Evolutionary conservation across 1,139 yeast genomes (phyloP).

Genomic region (Pneumocystis jirovecii): DNA sequence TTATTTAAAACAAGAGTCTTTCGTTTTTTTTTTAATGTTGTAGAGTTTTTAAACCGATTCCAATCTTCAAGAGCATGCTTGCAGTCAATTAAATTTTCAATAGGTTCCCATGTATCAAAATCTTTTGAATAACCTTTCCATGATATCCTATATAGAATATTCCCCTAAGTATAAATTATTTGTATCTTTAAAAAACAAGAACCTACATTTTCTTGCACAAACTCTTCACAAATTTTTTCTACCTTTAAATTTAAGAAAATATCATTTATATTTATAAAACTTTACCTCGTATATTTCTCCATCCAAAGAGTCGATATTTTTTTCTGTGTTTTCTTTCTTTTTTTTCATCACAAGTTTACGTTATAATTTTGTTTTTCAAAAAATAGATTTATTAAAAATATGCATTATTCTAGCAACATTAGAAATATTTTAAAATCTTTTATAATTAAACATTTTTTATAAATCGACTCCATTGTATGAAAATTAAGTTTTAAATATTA

Average conservation of each 20-base stretch:
- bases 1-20: not conserved
- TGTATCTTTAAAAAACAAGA: not conserved
- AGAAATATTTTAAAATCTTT: not conserved
- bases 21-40: not conserved
- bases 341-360: not conserved
- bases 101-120: not conserved
- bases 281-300: not conserved
- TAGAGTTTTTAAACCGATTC: not conserved
- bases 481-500: no score
- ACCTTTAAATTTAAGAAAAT: not conserved
- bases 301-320: not conserved
- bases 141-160: not conserved
- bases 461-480: no score
- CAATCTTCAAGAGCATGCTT: not conserved
- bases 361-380: not conserved
- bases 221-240: not conserved
- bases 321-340: not conserved
- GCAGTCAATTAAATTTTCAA: not conserved
- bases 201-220: not conserved
- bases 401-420: not conserved
- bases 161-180: not conserved
- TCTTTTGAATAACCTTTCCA: not conserved
- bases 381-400: not conserved
- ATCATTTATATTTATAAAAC: not conserved
- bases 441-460: no score